Conservation (phyloP, 176 grass and related monocot genomes). For the Bolboschoenus planiculmis region DNA sequence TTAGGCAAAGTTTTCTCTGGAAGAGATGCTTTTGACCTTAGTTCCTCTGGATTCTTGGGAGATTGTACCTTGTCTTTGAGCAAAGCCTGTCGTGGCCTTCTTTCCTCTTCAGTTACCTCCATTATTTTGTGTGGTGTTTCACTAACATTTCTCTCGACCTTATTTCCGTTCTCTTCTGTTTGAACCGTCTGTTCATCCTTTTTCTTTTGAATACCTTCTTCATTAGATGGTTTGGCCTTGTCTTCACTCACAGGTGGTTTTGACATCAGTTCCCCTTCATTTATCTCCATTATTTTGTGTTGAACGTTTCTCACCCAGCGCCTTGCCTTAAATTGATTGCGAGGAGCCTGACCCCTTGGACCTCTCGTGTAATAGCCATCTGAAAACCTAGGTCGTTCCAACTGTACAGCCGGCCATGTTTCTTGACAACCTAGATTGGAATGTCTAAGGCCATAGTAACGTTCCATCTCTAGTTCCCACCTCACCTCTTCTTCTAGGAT, state of each 20-base stretch:
- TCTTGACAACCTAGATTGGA: neutral
- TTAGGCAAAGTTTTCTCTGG: neutral
- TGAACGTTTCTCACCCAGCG: neutral
- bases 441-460: neutral
- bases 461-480: slow-evolving; percentile 22
- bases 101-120: neutral
- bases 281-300: slow-evolving; percentile 11
- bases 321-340: neutral
- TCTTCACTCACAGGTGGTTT: neutral
- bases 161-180: neutral
- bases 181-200: neutral
- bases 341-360: neutral
- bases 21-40: neutral
- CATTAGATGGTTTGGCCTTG: neutral
- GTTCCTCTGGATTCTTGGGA: neutral
- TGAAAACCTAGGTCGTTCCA: neutral
- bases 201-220: neutral
- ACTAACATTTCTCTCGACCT: neutral
- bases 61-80: neutral
- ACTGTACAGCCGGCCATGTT: neutral
- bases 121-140: neutral
- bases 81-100: neutral
- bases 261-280: neutral
- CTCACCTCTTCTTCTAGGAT: slow-evolving; percentile 35
- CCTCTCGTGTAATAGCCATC: neutral